Conservation (phyloP, 2,329 filamentous ascomycete genomes). For the Lasiodiplodia sp. region DNA sequence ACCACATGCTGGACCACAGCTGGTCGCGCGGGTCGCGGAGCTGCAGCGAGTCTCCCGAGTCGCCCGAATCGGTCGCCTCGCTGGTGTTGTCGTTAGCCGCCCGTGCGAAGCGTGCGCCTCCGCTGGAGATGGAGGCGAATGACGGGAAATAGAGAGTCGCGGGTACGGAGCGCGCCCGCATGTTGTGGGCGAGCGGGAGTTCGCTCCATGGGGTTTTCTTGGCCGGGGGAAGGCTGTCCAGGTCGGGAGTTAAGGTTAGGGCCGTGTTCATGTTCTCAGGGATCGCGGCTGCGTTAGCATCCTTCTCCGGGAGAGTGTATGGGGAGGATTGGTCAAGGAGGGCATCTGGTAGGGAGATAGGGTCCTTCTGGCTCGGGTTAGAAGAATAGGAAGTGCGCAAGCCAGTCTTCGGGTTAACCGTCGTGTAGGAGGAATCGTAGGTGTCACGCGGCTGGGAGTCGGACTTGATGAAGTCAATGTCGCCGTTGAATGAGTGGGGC, state of each 20-base stretch:
- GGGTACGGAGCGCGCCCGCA: constrained; percentile 56
- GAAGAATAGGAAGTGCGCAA: constrained; percentile 9
- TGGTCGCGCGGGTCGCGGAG: constrained; percentile 42
- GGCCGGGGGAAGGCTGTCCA: constrained; percentile 54
- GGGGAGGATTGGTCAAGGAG: constrained; percentile 42
- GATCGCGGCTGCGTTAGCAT: constrained; percentile 37
- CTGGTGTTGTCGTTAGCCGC: constrained; percentile 1
- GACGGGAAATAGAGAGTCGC: constrained; percentile 49
- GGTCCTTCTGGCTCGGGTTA: not conserved
- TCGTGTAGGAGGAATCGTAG: constrained; percentile 21
- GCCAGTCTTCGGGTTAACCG: constrained; percentile 18
- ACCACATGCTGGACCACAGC: constrained; percentile 59
- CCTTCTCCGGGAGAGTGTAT: constrained; percentile 47
- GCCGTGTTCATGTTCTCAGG: constrained; percentile 51
- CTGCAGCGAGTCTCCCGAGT: not conserved
- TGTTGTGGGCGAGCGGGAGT: constrained; percentile 56
- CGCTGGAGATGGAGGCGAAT: not conserved
- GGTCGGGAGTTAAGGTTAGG: constrained; percentile 37
- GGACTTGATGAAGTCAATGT: constrained; percentile 18
- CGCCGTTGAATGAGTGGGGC: constrained; percentile 28
- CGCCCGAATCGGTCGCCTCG: not conserved
- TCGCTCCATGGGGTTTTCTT: constrained; percentile 51
- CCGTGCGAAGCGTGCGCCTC: constrained; percentile 8
- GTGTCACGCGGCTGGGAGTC: constrained; percentile 12
- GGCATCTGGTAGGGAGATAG: constrained; percentile 33